phyloP scores from a whole-genome alignment of 176 grass and related monocot species.

The Oryza coarctata region DNA sequence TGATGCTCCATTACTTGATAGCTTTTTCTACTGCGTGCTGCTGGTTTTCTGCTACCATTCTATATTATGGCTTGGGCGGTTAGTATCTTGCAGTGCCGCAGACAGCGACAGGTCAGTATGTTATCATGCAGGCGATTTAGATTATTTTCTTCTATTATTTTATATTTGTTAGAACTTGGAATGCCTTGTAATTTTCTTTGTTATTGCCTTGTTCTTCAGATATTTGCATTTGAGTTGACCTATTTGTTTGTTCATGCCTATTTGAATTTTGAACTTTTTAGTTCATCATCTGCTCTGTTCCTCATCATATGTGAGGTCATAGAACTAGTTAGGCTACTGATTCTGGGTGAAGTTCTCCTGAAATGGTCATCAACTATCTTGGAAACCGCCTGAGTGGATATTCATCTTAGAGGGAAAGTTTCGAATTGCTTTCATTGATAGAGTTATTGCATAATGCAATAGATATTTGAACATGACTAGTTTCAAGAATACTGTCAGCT shows the following conservation, averaged over 20 bases:
- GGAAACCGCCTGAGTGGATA: background rate
- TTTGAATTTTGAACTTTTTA: background rate
- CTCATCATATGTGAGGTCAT: background rate
- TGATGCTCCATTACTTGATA: slow-evolving; percentile 36
- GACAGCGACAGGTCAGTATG: slow-evolving; percentile 73
- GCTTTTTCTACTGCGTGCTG: slow-evolving; percentile 84
- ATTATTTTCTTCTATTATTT: slow-evolving; percentile 16
- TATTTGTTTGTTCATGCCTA: background rate
- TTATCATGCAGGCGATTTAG: background rate
- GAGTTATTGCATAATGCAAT: background rate
- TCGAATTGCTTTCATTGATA: background rate
- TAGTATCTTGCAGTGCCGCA: slow-evolving; percentile 76
- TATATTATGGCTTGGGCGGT: slow-evolving; percentile 96
- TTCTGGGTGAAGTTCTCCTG: background rate
- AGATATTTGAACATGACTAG: background rate
- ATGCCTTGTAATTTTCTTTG: background rate
- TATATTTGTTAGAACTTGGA: background rate
- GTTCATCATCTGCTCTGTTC: background rate
- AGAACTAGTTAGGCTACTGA: background rate
- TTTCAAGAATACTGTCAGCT: background rate
- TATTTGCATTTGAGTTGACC: background rate
- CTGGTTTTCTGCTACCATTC: slow-evolving; percentile 84
- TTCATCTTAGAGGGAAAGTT: background rate
- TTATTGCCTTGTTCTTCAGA: background rate
- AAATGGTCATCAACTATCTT: background rate